A percentile compares a stretch with the other conserved stretches of the same genome.
Evolutionary conservation across 345 rosid species (phyloP).

Genomic region (Acer campestre): DNA sequence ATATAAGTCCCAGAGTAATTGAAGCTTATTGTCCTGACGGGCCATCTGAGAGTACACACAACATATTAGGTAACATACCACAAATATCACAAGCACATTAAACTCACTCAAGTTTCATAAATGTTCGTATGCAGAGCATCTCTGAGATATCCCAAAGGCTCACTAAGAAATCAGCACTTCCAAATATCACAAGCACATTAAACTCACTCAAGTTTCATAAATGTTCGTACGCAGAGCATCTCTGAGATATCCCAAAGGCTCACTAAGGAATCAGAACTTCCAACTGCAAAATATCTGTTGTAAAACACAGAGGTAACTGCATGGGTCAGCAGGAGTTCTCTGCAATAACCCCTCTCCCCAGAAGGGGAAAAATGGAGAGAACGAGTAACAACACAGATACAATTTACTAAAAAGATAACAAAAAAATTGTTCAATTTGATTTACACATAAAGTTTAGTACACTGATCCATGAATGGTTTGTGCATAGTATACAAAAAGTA

Average conservation of each 20-base stretch:
- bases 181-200: not conserved
- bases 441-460: not conserved
- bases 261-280: constrained; percentile 98
- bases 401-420: not conserved
- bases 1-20: constrained; percentile 77
- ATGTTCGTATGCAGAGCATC: too few species aligned
- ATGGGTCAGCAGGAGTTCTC: not conserved
- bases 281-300: constrained; percentile 91
- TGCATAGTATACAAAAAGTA: not conserved
- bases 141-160: too few species aligned
- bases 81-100: too few species aligned
- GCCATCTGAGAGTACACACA: constrained; percentile 61
- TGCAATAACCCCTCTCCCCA: not conserved
- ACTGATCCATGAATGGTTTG: not conserved
- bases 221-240: constrained; percentile 90
- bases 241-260: constrained; percentile 98
- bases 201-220: constrained; percentile 89
- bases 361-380: not conserved
- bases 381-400: not conserved
- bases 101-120: too few species aligned
- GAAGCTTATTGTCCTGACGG: constrained; percentile 94
- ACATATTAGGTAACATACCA: not conserved
- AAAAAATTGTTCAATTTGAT: not conserved
- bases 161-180: too few species aligned
- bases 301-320: not conserved